Conservation (phyloP, 1,139 yeast genomes). For the Hyphopichia wangnamkhiaoensis region DNA sequence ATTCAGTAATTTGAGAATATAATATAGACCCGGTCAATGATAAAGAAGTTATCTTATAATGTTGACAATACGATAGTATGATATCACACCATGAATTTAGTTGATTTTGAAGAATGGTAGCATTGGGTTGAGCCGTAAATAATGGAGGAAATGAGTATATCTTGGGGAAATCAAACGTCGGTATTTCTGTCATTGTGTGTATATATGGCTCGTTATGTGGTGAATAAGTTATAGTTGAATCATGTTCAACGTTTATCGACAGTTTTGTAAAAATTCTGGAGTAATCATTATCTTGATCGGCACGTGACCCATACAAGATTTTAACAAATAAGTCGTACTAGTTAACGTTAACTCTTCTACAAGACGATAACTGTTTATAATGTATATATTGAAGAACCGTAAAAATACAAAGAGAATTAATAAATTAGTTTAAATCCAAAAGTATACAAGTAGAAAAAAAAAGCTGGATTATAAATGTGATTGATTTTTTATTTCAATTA, state of each 20-base stretch:
- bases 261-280: no score
- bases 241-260: no score
- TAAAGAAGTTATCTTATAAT: constrained; percentile 46
- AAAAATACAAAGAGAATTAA: neutral
- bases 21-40: constrained; percentile 30
- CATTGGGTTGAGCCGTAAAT: constrained; percentile 86
- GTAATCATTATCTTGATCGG: no score
- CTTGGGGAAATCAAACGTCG: constrained; percentile 53
- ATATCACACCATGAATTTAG: constrained; percentile 47
- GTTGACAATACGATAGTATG: constrained; percentile 58
- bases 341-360: no score
- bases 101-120: constrained; percentile 77
- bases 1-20: constrained; percentile 27
- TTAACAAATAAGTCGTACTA: neutral
- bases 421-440: no score
- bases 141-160: constrained; percentile 90
- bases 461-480: neutral
- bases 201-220: no score
- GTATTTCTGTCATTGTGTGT: constrained; percentile 6
- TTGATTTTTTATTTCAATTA: neutral
- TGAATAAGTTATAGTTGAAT: no score
- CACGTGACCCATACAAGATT: no score
- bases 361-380: no score
- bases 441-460: neutral
- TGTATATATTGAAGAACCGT: neutral